Conservation (phyloP, 129 eudicot genomes). For the Helianthus tuberosus region DNA sequence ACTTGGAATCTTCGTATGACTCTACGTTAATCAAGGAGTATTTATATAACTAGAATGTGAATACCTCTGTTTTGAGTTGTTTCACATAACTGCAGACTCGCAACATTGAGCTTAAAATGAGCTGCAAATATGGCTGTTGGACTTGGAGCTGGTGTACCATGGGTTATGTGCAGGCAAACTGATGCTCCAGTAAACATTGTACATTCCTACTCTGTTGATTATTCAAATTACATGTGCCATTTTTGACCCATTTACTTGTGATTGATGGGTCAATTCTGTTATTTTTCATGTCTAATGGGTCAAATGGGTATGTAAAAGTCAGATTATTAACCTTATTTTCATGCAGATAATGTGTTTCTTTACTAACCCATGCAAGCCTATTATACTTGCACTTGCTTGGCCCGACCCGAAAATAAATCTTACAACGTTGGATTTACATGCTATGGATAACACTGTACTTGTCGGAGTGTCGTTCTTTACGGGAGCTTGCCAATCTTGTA, state of each 20-base stretch:
- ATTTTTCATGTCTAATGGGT: constrained; percentile 1
- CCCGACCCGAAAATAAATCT: no score
- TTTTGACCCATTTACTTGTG: background rate
- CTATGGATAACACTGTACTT: no score
- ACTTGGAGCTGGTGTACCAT: constrained; percentile 98
- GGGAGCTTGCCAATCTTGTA: constrained; percentile 99
- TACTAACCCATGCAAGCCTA: no score
- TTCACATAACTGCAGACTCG: no score
- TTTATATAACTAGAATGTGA: no score
- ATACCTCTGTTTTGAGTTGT: no score
- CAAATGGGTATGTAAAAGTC: background rate
- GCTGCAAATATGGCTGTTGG: constrained; percentile 98
- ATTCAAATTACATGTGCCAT: constrained; percentile 10
- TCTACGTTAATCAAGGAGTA: no score
- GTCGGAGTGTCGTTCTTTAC: constrained; percentile 82
- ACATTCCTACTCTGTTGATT: constrained; percentile 32
- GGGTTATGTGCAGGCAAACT: constrained; percentile 98
- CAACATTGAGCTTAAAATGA: constrained; percentile 47
- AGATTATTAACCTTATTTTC: no score
- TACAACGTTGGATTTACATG: no score
- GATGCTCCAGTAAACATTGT: constrained; percentile 96
- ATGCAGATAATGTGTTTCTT: no score
- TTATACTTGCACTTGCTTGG: no score
- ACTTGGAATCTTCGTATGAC: no score
- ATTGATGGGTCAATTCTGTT: background rate